Conservation (phyloP, 1,284 basidiomycete species). For the Ustilago esculenta region DNA sequence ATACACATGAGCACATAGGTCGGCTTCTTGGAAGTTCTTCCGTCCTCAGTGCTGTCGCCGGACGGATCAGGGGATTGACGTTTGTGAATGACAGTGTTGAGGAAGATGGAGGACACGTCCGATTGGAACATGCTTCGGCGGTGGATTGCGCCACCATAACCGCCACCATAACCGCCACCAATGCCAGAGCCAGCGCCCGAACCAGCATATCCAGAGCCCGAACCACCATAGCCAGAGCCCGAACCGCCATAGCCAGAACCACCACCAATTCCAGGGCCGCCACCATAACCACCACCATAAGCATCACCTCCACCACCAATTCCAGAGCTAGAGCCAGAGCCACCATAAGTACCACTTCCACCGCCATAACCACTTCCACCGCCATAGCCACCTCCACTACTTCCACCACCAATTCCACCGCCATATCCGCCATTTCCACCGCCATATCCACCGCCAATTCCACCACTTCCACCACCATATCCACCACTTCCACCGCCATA, state of each 20-base stretch:
- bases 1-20: slow-evolving; percentile 41
- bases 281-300: not conserved
- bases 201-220: not conserved
- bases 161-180: not conserved
- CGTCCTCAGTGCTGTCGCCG: not conserved
- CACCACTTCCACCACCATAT: not conserved
- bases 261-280: not conserved
- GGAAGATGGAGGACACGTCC: slow-evolving; percentile 2
- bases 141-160: not conserved
- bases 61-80: slow-evolving; percentile 1
- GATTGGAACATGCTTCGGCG: too few relatives aligned
- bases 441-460: not conserved
- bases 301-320: not conserved
- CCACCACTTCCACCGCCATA: not conserved
- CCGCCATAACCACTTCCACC: slow-evolving; percentile 1
- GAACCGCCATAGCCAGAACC: too few relatives aligned
- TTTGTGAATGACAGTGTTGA: slow-evolving; percentile 10
- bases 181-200: too few relatives aligned
- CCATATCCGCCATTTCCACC: not conserved
- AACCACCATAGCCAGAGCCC: not conserved
- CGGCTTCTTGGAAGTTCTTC: too few relatives aligned
- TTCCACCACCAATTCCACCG: not conserved
- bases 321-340: not conserved
- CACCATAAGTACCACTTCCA: not conserved
- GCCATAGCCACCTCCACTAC: not conserved